Evolutionary conservation across 192 early-diverging fungal genomes (phyloP).

Genomic region (Backusella parvicylindrica): DNA sequence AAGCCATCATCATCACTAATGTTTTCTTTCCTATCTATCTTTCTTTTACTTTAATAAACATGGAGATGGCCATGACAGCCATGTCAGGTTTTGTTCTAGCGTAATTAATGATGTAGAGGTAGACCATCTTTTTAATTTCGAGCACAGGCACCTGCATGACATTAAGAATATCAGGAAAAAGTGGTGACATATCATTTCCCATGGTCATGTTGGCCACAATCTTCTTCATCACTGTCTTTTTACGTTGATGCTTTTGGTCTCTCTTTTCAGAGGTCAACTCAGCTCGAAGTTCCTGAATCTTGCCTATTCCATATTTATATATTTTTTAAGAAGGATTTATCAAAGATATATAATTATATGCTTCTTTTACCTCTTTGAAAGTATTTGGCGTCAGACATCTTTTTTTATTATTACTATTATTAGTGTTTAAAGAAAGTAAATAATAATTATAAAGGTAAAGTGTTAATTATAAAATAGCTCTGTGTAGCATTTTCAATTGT

Average conservation of each 20-base stretch:
- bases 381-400: conserved; percentile 55
- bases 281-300: conserved; percentile 83
- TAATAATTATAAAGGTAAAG: neutral
- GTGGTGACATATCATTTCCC: conserved; percentile 98
- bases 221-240: conserved; percentile 64
- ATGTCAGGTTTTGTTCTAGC: conserved; percentile 91
- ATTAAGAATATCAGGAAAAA: conserved; percentile 88
- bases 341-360: too few relatives aligned
- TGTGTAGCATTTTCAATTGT: neutral
- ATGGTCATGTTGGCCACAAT: conserved; percentile 99
- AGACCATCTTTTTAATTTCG: conserved; percentile 90
- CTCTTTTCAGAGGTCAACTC: conserved; percentile 86
- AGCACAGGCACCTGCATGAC: conserved; percentile 88
- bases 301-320: too few relatives aligned
- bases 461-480: neutral
- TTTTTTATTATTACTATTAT: neutral
- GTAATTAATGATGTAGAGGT: conserved; percentile 97
- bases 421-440: neutral
- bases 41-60: conserved; percentile 73
- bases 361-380: conserved; percentile 54
- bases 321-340: too few relatives aligned
- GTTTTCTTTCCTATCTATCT: neutral
- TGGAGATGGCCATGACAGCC: conserved; percentile 85
- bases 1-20: neutral
- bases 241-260: conserved; percentile 76